These are phyloP conservation scores for Neohortaea acidophila DNA, from an alignment of 495 filamentous ascomycete species.

Conservation along the genomic window DNA sequence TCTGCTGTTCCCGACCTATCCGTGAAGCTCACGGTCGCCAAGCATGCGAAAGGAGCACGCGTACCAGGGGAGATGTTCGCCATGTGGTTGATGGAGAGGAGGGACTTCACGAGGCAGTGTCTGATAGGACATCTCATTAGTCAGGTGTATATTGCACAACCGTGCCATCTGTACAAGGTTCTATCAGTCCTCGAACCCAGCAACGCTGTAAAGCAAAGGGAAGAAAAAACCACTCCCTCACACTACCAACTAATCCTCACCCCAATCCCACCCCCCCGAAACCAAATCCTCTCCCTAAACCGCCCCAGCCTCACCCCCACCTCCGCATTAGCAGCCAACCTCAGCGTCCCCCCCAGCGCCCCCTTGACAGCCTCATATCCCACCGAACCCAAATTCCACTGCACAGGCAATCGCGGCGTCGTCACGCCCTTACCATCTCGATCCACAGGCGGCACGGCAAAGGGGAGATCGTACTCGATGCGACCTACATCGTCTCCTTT, in stretches of 20 bases:
- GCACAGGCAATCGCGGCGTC: slow-evolving; percentile 65
- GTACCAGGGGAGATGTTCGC: too few species aligned
- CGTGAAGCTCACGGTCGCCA: too few species aligned
- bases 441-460: slow-evolving; percentile 60
- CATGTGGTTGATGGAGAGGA: too few species aligned
- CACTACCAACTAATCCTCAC: slow-evolving; percentile 49
- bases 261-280: slow-evolving; percentile 56
- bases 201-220: too few species aligned
- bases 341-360: slow-evolving; percentile 70
- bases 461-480: slow-evolving; percentile 58
- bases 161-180: too few species aligned
- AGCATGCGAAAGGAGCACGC: too few species aligned
- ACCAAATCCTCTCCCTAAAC: slow-evolving; percentile 56
- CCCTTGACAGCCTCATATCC: slow-evolving; percentile 67
- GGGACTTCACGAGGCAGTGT: too few species aligned
- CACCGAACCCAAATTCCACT: slow-evolving; percentile 57
- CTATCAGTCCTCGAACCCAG: too few species aligned
- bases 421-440: slow-evolving; percentile 26
- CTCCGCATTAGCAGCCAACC: slow-evolving; percentile 61
- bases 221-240: too few species aligned
- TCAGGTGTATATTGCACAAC: too few species aligned
- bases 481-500: slow-evolving; percentile 60
- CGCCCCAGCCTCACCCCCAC: slow-evolving; percentile 55
- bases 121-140: too few species aligned
- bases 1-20: too few species aligned